These are phyloP conservation scores for Plasmodium yoelii DNA, from an alignment of 169 alveolate genomes.

Conservation along the genomic window DNA sequence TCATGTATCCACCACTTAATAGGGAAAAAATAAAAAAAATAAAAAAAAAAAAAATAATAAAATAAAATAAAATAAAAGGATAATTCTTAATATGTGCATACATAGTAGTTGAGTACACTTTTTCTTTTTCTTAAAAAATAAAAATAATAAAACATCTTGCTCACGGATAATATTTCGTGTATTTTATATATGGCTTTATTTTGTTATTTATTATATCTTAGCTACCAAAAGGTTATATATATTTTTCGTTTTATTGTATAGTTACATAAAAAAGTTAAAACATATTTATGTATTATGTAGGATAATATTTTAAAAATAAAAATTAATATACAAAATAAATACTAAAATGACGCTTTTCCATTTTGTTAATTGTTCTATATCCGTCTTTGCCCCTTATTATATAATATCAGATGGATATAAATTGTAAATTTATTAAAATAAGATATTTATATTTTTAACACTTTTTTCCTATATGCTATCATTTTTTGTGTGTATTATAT, in stretches of 20 bases:
- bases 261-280: not conserved
- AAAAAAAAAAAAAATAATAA: too few species aligned
- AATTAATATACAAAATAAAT: not conserved
- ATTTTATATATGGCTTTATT: too few species aligned
- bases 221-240: too few species aligned
- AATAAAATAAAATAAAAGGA: too few species aligned
- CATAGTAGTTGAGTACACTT: too few species aligned
- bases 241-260: not conserved
- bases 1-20: too few species aligned
- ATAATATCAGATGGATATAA: conserved; percentile 65
- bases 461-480: not conserved
- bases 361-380: conserved; percentile 57
- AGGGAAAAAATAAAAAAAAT: too few species aligned
- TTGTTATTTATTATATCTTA: too few species aligned
- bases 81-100: too few species aligned
- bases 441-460: not conserved
- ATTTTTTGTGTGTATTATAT: not conserved
- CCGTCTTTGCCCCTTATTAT: conserved; percentile 59
- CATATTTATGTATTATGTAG: conserved; percentile 10
- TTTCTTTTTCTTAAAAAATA: too few species aligned
- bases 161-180: too few species aligned
- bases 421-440: conserved; percentile 23
- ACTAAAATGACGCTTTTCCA: conserved; percentile 53
- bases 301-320: not conserved
- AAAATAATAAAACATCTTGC: too few species aligned